These are phyloP conservation scores for Myxozyma melibiosi DNA, from an alignment of 805 yeast species.

Conservation along the genomic window DNA sequence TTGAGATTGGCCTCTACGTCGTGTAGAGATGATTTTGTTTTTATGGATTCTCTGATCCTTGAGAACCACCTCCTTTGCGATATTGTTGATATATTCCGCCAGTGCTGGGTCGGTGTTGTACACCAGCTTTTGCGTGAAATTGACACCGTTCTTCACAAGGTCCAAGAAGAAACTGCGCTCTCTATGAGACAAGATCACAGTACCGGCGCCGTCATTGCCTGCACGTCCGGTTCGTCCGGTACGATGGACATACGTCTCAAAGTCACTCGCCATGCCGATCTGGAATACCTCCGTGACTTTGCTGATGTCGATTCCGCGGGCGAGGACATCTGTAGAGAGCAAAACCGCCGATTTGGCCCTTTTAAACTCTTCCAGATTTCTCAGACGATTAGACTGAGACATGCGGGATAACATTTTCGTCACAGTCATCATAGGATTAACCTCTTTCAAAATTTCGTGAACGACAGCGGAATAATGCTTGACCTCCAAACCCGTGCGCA, in stretches of 20 bases:
- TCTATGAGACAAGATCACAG: constrained; percentile 56
- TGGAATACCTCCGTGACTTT: constrained; percentile 84
- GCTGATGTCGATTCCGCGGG: constrained; percentile 96
- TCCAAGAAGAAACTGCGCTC: constrained; percentile 60
- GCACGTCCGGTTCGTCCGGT: constrained; percentile 97
- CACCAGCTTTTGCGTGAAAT: constrained; percentile 6
- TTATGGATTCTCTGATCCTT: too few relatives aligned
- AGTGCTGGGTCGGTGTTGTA: constrained; percentile 15
- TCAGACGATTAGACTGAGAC: constrained; percentile 68
- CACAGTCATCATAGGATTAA: constrained; percentile 17
- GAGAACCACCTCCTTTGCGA: too few relatives aligned
- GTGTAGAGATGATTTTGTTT: too few relatives aligned
- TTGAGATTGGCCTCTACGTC: too few relatives aligned
- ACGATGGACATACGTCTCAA: constrained; percentile 85
- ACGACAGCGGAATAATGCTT: constrained; percentile 57
- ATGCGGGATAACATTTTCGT: constrained; percentile 68
- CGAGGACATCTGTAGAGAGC: constrained; percentile 89
- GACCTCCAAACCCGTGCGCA: constrained; percentile 74
- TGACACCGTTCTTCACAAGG: constrained; percentile 44
- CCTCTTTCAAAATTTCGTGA: constrained; percentile 28
- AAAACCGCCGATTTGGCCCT: constrained; percentile 55
- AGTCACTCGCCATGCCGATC: constrained; percentile 70
- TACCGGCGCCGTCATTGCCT: constrained; percentile 74
- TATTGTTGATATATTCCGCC: too few relatives aligned
- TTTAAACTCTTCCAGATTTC: constrained; percentile 58